Base-by-base conservation (phyloP, 495 filamentous ascomycete species). In the Aspergillus asperescens region DNA sequence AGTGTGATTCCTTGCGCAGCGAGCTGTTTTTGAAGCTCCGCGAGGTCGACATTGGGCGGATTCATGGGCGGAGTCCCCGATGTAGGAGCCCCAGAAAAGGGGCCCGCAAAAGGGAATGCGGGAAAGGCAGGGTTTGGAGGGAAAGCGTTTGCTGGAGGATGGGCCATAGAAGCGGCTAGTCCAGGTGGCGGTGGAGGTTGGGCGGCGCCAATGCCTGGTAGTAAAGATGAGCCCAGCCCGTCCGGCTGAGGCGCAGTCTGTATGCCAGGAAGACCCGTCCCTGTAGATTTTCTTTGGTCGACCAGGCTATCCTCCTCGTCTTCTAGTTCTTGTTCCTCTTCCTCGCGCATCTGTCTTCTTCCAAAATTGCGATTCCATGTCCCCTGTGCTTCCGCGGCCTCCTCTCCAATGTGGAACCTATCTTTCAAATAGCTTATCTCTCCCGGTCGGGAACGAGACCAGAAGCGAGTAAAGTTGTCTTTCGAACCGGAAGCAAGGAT, bases 401-500 rank as follows among this genome's bases (percentile, higher is more conserved):
- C 83, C 68, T 96, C 90, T 32, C 93, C 93, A 51, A 96, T 90
- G 61, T 98, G 93, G 64, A 92, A 95, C 37, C 89, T 81, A 65
- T 97, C 93, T 61, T 87, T 89, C 74, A 88, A 82, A 62, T 83
- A 85, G 49, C 85, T 83, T 45, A 77, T 81, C 58, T 96, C 93
- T 25, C 93, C 93, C 3, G 93, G 93, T 40, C 93, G 75, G 6
- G 88, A 76, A 16, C 93, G 82, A 12, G 89, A 87, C 93, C 93
- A 98, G 73, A 98, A 98, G 28, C 92, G 82, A 7, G 93, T 96
- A 39, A 94, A 89, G 40, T 92, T 86, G 68, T 98, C 93, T 66
- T 98, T 98, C 2, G 92, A 96, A 4, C 93, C 93, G n/a, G 93
- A 95, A n/a, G 90, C 90, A 22, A 98, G 78, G 53, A 98, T 92